Percentiles rank a stretch among this genome's conserved stretches.
phyloP scores from a whole-genome alignment of 1,284 basidiomycete species.

The Hemileccinum hortonii region DNA sequence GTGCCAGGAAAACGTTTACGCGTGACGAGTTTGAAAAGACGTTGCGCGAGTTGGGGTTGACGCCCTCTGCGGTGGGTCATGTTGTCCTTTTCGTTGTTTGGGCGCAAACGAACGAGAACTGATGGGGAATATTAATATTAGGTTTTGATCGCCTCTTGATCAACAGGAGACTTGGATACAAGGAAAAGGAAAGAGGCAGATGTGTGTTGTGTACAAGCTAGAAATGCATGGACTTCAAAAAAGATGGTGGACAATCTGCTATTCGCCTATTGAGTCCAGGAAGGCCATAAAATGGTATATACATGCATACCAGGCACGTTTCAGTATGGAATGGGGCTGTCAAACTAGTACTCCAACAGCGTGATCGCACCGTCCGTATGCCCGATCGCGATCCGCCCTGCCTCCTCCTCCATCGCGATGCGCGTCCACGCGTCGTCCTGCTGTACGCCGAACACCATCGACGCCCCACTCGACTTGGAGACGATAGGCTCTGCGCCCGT shows the following conservation, averaged over 20 bases:
- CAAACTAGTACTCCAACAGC: constrained; percentile 45
- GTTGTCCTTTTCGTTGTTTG: neutral
- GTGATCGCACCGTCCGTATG: constrained; percentile 48
- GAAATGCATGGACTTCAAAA: neutral
- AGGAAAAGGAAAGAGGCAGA: too few relatives aligned
- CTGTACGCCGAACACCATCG: constrained; percentile 46
- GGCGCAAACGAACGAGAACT: neutral
- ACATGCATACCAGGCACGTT: too few relatives aligned
- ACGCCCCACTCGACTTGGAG: constrained; percentile 11
- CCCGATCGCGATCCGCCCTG: constrained; percentile 59
- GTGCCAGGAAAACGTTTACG: constrained; percentile 64
- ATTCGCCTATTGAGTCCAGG: too few relatives aligned
- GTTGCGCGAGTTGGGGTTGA: constrained; percentile 70
- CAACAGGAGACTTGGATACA: too few relatives aligned
- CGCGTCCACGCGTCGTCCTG: constrained; percentile 51
- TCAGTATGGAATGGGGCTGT: neutral
- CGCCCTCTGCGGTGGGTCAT: constrained; percentile 69
- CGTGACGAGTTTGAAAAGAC: constrained; percentile 65
- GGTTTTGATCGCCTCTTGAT: constrained; percentile 53
- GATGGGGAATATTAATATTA: constrained; percentile 20
- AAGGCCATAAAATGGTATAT: too few relatives aligned
- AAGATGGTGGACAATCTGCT: too few relatives aligned
- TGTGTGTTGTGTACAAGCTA: neutral
- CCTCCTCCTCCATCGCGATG: constrained; percentile 57
- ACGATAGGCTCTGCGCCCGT: neutral